Percentiles rank a stretch among this genome's conserved stretches.
Conservation (phyloP, 371 early-diverging fungal species). For the Syncephalastrum racemosum region DNA sequence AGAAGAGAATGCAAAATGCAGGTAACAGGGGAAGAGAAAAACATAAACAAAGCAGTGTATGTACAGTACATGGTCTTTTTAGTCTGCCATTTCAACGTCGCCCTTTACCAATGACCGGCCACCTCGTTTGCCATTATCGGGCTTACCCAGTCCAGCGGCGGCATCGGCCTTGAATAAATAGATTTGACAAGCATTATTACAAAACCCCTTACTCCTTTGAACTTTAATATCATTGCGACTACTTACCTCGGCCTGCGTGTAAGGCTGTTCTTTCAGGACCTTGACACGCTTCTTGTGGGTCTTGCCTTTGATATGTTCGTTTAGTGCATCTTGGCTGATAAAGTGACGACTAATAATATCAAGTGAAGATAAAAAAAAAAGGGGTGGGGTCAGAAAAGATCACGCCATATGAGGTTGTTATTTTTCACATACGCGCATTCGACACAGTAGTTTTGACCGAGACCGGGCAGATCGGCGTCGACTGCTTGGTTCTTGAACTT, state of each 20-base stretch:
- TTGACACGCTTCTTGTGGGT: constrained; percentile 66
- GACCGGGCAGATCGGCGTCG: constrained; percentile 88
- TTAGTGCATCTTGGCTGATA: constrained; percentile 34
- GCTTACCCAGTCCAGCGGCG: constrained; percentile 44
- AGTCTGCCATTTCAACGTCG: constrained; percentile 42
- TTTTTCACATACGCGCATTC: constrained; percentile 69
- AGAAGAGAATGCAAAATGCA: constrained; percentile 5
- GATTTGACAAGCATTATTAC: not conserved
- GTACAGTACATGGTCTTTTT: constrained; percentile 7
- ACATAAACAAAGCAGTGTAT: constrained; percentile 4
- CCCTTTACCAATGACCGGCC: constrained; percentile 24
- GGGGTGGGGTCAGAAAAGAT: constrained; percentile 5
- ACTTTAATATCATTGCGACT: not conserved
- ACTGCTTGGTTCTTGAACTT: constrained; percentile 62
- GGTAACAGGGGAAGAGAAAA: constrained; percentile 5
- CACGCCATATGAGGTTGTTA: not conserved
- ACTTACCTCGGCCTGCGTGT: constrained; percentile 85
- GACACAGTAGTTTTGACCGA: constrained; percentile 88
- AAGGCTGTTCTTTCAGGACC: constrained; percentile 76
- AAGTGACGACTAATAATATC: constrained; percentile 58
- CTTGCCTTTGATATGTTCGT: constrained; percentile 48
- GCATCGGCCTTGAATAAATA: constrained; percentile 41
- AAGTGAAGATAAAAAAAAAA: not conserved
- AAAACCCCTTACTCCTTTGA: constrained; percentile 3
- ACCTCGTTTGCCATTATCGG: constrained; percentile 50